A percentile compares a stretch with the other conserved stretches of the same genome.
Evolutionary conservation across 805 yeast species (phyloP).

Genomic region (Sugiyamaella qingdaonensis): DNA sequence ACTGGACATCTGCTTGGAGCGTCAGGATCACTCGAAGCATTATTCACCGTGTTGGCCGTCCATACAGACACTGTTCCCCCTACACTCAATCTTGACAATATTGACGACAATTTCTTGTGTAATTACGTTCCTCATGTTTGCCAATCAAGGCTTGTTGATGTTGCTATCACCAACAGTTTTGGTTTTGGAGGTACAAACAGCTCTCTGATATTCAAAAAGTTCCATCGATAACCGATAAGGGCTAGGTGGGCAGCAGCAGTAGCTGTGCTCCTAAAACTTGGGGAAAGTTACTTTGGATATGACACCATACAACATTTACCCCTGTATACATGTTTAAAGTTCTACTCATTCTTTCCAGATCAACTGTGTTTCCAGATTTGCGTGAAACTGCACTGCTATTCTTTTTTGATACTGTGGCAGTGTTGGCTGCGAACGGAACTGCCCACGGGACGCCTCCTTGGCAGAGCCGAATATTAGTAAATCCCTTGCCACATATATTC

Average conservation of each 20-base stretch:
- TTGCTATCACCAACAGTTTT: slow-evolving; percentile 83
- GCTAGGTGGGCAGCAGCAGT: not conserved
- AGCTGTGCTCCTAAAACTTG: too few relatives aligned
- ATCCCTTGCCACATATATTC: too few relatives aligned
- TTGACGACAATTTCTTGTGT: slow-evolving; percentile 49
- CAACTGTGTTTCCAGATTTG: too few relatives aligned
- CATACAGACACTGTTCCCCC: slow-evolving; percentile 63
- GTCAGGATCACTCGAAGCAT: slow-evolving; percentile 90
- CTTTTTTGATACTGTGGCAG: too few relatives aligned
- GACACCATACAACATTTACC: too few relatives aligned
- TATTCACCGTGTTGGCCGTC: slow-evolving; percentile 69
- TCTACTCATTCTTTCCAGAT: too few relatives aligned
- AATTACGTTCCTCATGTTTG: slow-evolving; percentile 57
- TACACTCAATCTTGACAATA: slow-evolving; percentile 61
- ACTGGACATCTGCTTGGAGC: slow-evolving; percentile 95
- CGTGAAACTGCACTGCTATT: too few relatives aligned
- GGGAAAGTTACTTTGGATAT: too few relatives aligned
- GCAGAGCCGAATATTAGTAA: too few relatives aligned
- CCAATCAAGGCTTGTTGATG: slow-evolving; percentile 38
- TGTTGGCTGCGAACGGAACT: too few relatives aligned
- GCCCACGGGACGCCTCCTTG: too few relatives aligned
- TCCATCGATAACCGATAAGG: not conserved
- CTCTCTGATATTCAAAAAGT: slow-evolving; percentile 41
- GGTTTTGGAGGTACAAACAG: slow-evolving; percentile 98
- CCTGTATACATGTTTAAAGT: too few relatives aligned